phyloP scores from a whole-genome alignment of 2,329 filamentous ascomycete genomes.

The Aureobasidium uvarum region DNA sequence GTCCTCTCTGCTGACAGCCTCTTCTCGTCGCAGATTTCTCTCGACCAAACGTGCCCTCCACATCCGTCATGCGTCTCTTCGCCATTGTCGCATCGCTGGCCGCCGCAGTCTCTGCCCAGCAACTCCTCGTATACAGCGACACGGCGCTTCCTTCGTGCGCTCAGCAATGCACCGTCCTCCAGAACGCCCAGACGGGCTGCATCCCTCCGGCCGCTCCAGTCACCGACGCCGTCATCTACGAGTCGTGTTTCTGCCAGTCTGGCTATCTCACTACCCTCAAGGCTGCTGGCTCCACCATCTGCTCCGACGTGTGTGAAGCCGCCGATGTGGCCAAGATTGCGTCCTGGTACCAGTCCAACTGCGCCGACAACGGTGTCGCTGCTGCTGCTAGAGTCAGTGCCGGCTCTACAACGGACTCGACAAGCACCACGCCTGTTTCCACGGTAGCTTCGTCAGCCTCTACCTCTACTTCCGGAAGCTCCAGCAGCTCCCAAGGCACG shows the following conservation, averaged over 20 bases:
- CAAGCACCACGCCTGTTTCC: not conserved
- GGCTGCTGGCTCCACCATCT: constrained; percentile 58
- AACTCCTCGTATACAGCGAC: constrained; percentile 38
- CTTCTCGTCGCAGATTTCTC: not conserved
- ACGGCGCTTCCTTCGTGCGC: constrained; percentile 41
- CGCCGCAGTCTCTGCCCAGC: constrained; percentile 25
- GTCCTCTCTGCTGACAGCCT: not conserved
- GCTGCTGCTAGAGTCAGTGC: constrained; percentile 33
- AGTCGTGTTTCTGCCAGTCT: constrained; percentile 72
- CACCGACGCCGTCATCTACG: constrained; percentile 55
- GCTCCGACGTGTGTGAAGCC: constrained; percentile 53
- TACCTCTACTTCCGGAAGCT: constrained; percentile 29
- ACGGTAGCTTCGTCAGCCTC: constrained; percentile 25
- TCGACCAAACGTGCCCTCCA: not conserved
- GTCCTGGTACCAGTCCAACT: constrained; percentile 69
- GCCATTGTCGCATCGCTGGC: constrained; percentile 3
- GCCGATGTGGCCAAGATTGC: constrained; percentile 59
- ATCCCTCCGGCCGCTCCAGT: constrained; percentile 57
- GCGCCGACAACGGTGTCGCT: constrained; percentile 50
- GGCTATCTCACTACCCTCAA: constrained; percentile 59
- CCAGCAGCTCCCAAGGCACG: constrained; percentile 35
- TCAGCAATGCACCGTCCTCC: constrained; percentile 37
- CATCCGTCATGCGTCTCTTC: constrained; percentile 10
- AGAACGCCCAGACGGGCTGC: constrained; percentile 69
- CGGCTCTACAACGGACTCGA: constrained; percentile 27